Evolutionary conservation across 164 flowering plant species (phyloP), one percentile per base, ranked within the genome.

Genomic region (Aristolochia contorta): DNA sequence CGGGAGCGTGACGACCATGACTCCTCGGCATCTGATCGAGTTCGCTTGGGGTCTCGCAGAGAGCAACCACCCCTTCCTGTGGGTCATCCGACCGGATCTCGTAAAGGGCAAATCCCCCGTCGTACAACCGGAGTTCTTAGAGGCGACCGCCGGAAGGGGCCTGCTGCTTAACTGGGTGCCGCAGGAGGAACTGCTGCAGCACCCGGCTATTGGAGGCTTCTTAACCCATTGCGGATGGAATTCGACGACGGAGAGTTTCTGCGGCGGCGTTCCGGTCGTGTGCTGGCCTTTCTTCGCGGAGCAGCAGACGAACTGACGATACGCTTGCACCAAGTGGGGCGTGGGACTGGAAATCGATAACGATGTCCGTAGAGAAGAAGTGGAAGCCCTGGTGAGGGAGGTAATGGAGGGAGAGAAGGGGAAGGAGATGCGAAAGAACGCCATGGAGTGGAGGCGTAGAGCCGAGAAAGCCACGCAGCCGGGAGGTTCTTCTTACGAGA

Each of bases 11-110:
- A 64, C 78, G 0, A 60, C 69, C 0, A 41, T 77, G 67, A 65
- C 77, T 0, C 56, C 68, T 5, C 60, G 66, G 0, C 74, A 80
- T 45, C 32, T 69, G 16, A 20, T 19, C 0, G 85, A 81, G 48
- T 71, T 78, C 24, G 81, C 80, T 0, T 79, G 79, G 79, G 84
- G 84, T 12, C 67, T 80, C 0, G 82, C 77, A 9, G 64, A 76
- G 27, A 70, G 77, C 65, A 64, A 59, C 14, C 46, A 65, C 3
- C 63, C 62, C 0, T 82, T 84, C 49, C 56, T 80, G 57, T 84
- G 89, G 89, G 63, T 82, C 25, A 67, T 84, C 6, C 53, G 89
- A 43, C 75, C 82, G 0, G 89, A 82, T 43, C 56, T 82, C 0
- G 82, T 82, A 0, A 41, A 25, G 0, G 89, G 84, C 0, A 74